Evolutionary conservation across 73 alveolate species (phyloP).

Genomic region (Tetrahymena thermophila): DNA sequence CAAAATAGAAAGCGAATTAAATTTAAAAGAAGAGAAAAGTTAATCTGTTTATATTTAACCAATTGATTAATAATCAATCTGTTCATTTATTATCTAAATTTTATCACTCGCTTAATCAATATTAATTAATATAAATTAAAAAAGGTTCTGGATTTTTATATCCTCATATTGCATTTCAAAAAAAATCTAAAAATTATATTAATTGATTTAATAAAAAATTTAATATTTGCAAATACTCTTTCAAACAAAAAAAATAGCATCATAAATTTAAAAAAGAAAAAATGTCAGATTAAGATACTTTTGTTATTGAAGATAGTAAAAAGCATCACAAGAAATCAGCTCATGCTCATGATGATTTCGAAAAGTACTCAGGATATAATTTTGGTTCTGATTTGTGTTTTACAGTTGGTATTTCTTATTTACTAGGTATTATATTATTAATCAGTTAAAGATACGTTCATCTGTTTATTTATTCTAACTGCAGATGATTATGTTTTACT

Average conservation of each 20-base stretch:
- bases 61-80: background rate
- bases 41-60: background rate
- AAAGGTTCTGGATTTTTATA: background rate
- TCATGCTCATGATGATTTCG: background rate
- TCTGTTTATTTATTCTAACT: background rate
- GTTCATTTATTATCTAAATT: background rate
- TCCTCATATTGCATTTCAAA: background rate
- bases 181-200: background rate
- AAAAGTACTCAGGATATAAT: slow-evolving; percentile 30
- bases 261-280: background rate
- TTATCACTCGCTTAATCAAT: background rate
- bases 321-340: background rate
- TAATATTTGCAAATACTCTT: background rate
- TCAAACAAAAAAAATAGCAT: background rate
- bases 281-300: background rate
- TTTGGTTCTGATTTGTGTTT: slow-evolving; percentile 24
- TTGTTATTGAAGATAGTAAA: background rate
- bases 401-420: slow-evolving; percentile 38
- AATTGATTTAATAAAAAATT: background rate
- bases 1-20: background rate
- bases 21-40: background rate
- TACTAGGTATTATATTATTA: slow-evolving; percentile 7
- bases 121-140: background rate
- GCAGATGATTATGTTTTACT: background rate
- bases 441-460: background rate